phyloP scores from a whole-genome alignment of 768 basidiomycete species.

The Xerocomus potaroensis region DNA sequence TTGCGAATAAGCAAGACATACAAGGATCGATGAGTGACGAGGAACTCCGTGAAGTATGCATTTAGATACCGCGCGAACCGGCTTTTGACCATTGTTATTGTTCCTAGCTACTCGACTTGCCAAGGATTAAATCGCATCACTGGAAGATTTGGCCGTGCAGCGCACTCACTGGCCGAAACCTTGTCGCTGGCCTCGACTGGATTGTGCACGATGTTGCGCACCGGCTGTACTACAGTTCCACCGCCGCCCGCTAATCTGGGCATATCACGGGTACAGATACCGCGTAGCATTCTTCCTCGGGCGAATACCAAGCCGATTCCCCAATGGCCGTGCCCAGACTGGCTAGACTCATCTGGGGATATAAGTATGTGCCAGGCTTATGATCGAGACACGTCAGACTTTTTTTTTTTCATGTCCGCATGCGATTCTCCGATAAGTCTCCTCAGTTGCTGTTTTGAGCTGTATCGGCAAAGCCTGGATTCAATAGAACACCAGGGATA shows the following conservation, averaged over 20 bases:
- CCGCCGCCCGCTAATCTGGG: constrained; percentile 10
- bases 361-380: constrained; percentile 1
- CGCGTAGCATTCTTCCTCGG: neutral
- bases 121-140: constrained; percentile 77
- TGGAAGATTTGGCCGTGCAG: constrained; percentile 93
- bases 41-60: constrained; percentile 80
- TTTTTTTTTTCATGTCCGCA: constrained; percentile 9
- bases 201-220: constrained; percentile 83
- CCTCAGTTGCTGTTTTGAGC: constrained; percentile 10
- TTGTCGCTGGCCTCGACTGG: constrained; percentile 88
- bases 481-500: constrained; percentile 3
- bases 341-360: neutral
- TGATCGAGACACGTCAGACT: constrained; percentile 10
- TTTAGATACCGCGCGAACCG: neutral
- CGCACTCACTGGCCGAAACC: constrained; percentile 83
- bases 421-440: constrained; percentile 6
- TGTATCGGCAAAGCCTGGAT: constrained; percentile 8
- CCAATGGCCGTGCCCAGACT: constrained; percentile 11
- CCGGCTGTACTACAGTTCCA: constrained; percentile 77
- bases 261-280: neutral
- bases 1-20: constrained; percentile 98
- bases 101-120: constrained; percentile 72
- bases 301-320: constrained; percentile 1
- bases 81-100: constrained; percentile 5
- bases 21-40: constrained; percentile 74